Evolutionary conservation across 768 basidiomycete species (phyloP), one percentile per base, ranked within the genome.

Genomic region (Stropharia rugosoannulata): DNA sequence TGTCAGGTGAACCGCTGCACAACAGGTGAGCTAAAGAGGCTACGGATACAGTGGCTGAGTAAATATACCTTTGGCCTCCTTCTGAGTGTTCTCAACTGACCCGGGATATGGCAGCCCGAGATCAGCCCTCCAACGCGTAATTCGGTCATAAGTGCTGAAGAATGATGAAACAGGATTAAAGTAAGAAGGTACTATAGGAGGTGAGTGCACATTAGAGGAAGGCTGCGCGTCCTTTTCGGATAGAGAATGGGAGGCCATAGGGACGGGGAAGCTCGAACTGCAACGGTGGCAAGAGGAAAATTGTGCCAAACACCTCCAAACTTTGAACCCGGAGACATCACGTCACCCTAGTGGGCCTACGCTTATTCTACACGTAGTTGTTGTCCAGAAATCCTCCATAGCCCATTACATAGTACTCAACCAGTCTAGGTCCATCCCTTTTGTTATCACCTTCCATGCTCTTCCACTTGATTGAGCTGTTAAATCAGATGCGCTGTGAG

Each of bases 81-180:
- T 93, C 64, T 89, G 88, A 59, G 98, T 79, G 70, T 91, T 93
- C 80, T 98, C 95, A 43, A 88, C 86, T 13, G 90, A 87, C 53
- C 95, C 95, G n/a, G 95, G 95, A 72, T 92, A 90, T 39, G 93
- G 85, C 48, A 98, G 77, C 46, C 86, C 89, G 61, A 95, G 79
- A 59, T 85, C 81, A 64, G 83, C 80, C 63, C 94, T 85, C 90
- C 93, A 95, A 68, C 82, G 75, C 57, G 87, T 80, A 71, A 96
- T 86, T 55, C 86, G 84, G 64, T 82, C 78, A 70, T 88, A 90
- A 19, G 82, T 76, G 70, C 79, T 83, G 49, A 81, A 79, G 55
- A 93, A 73, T 25, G 92, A 90, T 45, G 84, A 78, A 4, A 80
- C 64, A 36, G 78, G 73, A 57, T 73, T 72, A 53, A 78, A 71